These are phyloP conservation scores for Cytospora piceae DNA, from an alignment of 2,329 filamentous ascomycete genomes.

Conservation along the genomic window DNA sequence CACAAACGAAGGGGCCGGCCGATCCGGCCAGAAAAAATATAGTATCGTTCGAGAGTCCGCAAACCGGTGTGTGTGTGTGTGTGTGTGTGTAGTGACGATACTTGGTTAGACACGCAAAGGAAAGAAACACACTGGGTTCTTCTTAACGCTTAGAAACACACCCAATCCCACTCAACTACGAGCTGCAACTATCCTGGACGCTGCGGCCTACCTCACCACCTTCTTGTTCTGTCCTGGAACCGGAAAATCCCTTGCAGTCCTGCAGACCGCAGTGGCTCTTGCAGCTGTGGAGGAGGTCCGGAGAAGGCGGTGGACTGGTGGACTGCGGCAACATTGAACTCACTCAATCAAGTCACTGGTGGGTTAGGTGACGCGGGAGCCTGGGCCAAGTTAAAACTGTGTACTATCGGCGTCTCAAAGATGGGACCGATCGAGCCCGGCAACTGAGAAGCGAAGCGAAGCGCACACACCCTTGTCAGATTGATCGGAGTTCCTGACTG, in stretches of 20 bases:
- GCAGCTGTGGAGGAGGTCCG: neutral
- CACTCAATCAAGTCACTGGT: neutral
- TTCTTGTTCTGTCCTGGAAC: neutral
- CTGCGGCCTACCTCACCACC: neutral
- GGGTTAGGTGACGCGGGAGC: slow-evolving; percentile 10
- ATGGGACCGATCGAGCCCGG: slow-evolving; percentile 9
- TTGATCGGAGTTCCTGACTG: slow-evolving; percentile 15
- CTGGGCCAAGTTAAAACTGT: neutral
- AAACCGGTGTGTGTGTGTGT: neutral
- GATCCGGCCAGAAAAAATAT: neutral
- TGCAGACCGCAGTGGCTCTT: neutral
- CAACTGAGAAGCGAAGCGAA: slow-evolving; percentile 11
- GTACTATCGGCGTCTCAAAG: slow-evolving; percentile 4
- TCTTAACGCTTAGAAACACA: no score
- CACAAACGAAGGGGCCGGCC: neutral
- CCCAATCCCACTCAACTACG: neutral
- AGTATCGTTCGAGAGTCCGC: neutral
- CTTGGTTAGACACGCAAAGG: no score
- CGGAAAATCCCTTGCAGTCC: neutral
- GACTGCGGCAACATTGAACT: neutral
- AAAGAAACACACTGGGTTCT: neutral
- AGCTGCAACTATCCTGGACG: neutral
- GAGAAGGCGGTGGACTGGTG: neutral
- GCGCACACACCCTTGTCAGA: slow-evolving; percentile 21
- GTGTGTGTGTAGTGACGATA: no score